Conservation (phyloP, 2,329 filamentous ascomycete species). For the Aspergillus oerlinghausenensis region DNA sequence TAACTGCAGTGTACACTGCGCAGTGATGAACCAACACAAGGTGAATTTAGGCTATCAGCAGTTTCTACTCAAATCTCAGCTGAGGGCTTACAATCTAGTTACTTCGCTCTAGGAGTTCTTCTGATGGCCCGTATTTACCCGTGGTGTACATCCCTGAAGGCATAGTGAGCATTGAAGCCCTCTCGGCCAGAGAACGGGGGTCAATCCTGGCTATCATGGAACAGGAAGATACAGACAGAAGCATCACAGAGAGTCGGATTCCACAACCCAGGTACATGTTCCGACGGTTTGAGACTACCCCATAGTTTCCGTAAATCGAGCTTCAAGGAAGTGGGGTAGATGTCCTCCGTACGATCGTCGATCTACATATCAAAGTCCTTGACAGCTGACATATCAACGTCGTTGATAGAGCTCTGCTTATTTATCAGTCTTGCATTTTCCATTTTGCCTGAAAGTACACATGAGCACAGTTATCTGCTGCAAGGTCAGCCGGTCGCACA, state of each 20-base stretch:
- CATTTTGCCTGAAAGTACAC: not conserved
- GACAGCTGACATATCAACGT: too few species aligned
- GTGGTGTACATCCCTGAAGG: not conserved
- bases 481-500: not conserved
- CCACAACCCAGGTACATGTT: not conserved
- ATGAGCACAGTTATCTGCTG: not conserved
- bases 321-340: not conserved
- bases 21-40: too few species aligned
- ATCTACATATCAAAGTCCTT: not conserved
- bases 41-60: too few species aligned
- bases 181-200: not conserved
- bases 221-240: not conserved
- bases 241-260: not conserved
- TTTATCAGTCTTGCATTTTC: not conserved
- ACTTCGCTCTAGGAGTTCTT: too few species aligned
- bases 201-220: not conserved
- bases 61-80: too few species aligned
- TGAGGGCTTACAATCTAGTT: too few species aligned
- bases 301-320: too few species aligned
- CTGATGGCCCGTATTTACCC: too few species aligned
- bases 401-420: not conserved
- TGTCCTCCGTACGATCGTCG: not conserved
- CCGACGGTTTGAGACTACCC: not conserved
- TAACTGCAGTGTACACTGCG: too few species aligned
- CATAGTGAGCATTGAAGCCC: too few species aligned